phyloP scores from a whole-genome alignment of 768 basidiomycete genomes.

The Amylocystis lapponica region DNA sequence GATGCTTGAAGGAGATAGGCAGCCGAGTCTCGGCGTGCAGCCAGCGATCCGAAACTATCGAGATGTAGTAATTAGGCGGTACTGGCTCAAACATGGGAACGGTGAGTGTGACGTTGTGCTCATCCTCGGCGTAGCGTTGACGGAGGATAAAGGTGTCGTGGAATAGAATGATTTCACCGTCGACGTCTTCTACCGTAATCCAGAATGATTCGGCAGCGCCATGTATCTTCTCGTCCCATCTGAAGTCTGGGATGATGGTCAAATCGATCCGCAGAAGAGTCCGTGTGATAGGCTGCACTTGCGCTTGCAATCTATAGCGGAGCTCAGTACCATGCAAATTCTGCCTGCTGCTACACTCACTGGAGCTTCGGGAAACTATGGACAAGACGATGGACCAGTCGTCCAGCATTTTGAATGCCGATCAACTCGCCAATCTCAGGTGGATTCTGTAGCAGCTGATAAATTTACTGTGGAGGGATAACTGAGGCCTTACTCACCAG shows the following conservation, averaged over 20 bases:
- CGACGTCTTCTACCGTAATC: conserved; percentile 94
- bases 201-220: conserved; percentile 85
- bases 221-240: conserved; percentile 95
- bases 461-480: neutral
- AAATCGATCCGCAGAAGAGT: conserved; percentile 89
- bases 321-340: neutral
- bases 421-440: conserved; percentile 95
- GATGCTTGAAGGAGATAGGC: conserved; percentile 95
- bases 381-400: conserved; percentile 85
- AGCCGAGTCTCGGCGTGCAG: conserved; percentile 90
- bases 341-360: conserved; percentile 34
- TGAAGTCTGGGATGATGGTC: conserved; percentile 95
- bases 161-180: conserved; percentile 94
- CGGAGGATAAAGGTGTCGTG: conserved; percentile 90
- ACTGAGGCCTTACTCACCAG: conserved; percentile 36
- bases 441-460: conserved; percentile 39
- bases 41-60: conserved; percentile 93
- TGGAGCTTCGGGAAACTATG: conserved; percentile 96
- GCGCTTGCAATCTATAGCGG: conserved; percentile 69
- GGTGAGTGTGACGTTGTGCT: conserved; percentile 91
- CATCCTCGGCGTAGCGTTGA: conserved; percentile 87
- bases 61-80: conserved; percentile 98
- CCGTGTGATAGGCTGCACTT: conserved; percentile 95
- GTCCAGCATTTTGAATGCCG: conserved; percentile 89
- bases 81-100: conserved; percentile 97